Evolutionary conservation across 495 filamentous ascomycete genomes (phyloP).

Genomic region (Annulohypoxylon bovei): DNA sequence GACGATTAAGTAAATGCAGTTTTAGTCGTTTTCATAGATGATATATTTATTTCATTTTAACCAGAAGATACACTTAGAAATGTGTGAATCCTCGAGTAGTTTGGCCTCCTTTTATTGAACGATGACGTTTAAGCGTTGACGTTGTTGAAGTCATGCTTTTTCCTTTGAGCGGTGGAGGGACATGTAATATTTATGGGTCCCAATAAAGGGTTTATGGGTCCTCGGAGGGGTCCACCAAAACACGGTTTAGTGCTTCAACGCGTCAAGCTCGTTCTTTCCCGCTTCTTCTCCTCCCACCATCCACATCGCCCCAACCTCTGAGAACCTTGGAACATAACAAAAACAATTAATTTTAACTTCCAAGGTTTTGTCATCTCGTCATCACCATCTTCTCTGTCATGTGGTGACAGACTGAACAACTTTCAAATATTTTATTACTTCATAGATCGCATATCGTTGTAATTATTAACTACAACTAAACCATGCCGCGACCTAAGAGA

Average conservation of each 20-base stretch:
- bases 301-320: background rate
- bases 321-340: conserved; percentile 22
- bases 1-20: no score
- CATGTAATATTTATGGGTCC: background rate
- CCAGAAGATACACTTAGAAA: no score
- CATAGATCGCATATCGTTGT: background rate
- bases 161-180: no score
- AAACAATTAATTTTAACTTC: background rate
- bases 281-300: conserved; percentile 1
- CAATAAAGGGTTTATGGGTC: background rate
- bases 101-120: no score
- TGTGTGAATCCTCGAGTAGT: no score
- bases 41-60: no score
- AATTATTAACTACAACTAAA: background rate
- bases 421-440: background rate
- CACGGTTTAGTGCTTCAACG: conserved; percentile 33
- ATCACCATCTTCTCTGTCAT: background rate
- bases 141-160: no score
- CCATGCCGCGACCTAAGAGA: conserved; percentile 58
- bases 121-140: no score
- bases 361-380: background rate
- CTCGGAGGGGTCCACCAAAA: background rate
- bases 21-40: no score
- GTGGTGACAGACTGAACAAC: background rate
- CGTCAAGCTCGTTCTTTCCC: conserved; percentile 37